phyloP scores from a whole-genome alignment of 2,329 filamentous ascomycete species.

The Uncinocarpus reesii region DNA sequence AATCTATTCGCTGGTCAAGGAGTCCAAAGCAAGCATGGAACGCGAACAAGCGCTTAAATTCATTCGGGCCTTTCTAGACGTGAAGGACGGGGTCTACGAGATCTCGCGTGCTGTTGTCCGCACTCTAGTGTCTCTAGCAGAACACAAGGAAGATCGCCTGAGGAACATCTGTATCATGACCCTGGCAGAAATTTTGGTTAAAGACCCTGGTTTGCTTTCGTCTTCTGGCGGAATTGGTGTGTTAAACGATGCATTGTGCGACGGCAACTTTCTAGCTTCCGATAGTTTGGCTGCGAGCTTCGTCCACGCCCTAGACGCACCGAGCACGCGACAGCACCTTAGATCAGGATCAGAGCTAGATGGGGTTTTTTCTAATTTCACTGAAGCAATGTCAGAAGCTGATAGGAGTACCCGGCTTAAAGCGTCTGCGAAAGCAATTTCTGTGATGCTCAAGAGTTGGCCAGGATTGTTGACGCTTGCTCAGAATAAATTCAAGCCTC shows the following conservation, averaged over 20 bases:
- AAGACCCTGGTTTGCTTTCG: constrained; percentile 70
- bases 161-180: constrained; percentile 88
- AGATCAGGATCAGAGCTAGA: constrained; percentile 82
- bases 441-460: constrained; percentile 87
- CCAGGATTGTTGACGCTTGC: constrained; percentile 78
- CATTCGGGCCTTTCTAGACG: constrained; percentile 84
- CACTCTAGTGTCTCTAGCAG: constrained; percentile 81
- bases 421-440: constrained; percentile 83
- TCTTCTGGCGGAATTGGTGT: constrained; percentile 74
- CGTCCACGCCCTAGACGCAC: constrained; percentile 77
- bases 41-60: constrained; percentile 96
- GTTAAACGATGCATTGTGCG: constrained; percentile 81
- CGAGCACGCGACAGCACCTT: constrained; percentile 69
- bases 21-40: constrained; percentile 93
- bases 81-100: constrained; percentile 83
- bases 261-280: constrained; percentile 84
- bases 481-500: constrained; percentile 76
- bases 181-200: constrained; percentile 78
- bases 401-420: constrained; percentile 58
- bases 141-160: constrained; percentile 73
- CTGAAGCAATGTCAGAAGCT: constrained; percentile 57
- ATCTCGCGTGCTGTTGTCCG: constrained; percentile 78
- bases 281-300: constrained; percentile 83
- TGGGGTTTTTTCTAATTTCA: constrained; percentile 82
- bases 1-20: constrained; percentile 84